Evolutionary conservation across 202 grass and related monocot genomes (phyloP), one percentile per base, ranked within the genome.

Genomic region (Zoysia matrella): DNA sequence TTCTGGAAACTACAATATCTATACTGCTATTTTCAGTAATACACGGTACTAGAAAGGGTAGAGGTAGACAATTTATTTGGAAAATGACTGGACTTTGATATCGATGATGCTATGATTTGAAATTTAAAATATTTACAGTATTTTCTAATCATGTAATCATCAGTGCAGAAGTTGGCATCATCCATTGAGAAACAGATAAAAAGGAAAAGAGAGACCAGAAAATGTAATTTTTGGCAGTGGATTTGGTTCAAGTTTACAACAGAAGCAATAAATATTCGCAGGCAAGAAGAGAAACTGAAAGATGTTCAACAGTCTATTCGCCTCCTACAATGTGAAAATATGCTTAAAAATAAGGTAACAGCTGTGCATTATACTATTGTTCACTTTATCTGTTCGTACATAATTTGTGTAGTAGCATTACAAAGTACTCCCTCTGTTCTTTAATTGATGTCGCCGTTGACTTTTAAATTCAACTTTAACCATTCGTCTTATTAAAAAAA

Each of bases 321-420:
- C 13, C 67, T 77, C 45, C 81, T 86, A 30, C 94, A 92, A 49
- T 90, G 82, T 88, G 87, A 85, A 76, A 94, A 86, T 75, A 85
- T 85, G 55, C 79, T 94, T 50, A 86, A 92, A 65, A 77, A 88
- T 60, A 97, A 97, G 89, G 91, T 94, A 97, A 18, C 60, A 4
- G 0, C 47, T 52, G 18, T 72, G 62, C 60, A 50, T 65, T 51
- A 22, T 81, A 56, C 30, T 53, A 46, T 48, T 69, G 15, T 81
- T 63, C 30, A 55, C 40, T 60, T 16, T 39, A 80, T 41, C 71
- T 68, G 8, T 10, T 55, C 67, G 47, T 13, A 30, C 13, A 12
- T 61, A 69, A 63, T 47, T 65, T 73, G 18, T 69, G 22, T 22
- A 22, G 8, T 64, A 30, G 40, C 6, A 3, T 0, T 36, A n/a